Conservation (phyloP, 805 yeast genomes). For the Candida boleticola region DNA sequence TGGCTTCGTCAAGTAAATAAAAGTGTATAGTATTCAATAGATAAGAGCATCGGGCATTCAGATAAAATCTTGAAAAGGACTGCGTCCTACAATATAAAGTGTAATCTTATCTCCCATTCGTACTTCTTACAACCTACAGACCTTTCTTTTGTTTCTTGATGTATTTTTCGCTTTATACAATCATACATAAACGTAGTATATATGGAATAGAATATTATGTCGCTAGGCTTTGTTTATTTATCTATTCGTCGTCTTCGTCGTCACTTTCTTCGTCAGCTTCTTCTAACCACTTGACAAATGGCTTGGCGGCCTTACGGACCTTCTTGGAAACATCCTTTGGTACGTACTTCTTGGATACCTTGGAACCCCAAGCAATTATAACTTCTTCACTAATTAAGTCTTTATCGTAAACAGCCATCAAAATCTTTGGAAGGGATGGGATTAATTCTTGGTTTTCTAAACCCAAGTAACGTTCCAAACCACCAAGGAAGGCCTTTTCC, state of each 20-base stretch:
- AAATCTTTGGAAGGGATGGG: constrained; percentile 73
- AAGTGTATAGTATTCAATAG: no score
- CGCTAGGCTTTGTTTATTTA: background rate
- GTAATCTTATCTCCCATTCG: no score
- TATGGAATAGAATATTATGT: no score
- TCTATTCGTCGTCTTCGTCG: constrained; percentile 46
- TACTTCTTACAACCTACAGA: no score
- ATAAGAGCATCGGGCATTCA: background rate
- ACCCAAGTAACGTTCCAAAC: constrained; percentile 91
- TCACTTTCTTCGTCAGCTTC: constrained; percentile 86
- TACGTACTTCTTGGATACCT: constrained; percentile 88
- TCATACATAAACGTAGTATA: no score
- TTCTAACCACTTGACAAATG: constrained; percentile 91
- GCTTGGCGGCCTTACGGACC: constrained; percentile 94
- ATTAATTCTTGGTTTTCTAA: constrained; percentile 69
- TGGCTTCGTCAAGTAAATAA: no score
- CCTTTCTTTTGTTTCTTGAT: no score
- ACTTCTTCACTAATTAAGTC: constrained; percentile 86
- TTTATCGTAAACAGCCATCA: constrained; percentile 75
- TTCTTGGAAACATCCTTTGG: constrained; percentile 89
- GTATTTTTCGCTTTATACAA: no score
- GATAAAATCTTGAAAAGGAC: background rate
- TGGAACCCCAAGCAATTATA: constrained; percentile 81
- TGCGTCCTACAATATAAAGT: no score
- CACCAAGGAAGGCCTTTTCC: constrained; percentile 91